Conservation (phyloP, 768 basidiomycete genomes). For the Tricholoma bakamatsutake region DNA sequence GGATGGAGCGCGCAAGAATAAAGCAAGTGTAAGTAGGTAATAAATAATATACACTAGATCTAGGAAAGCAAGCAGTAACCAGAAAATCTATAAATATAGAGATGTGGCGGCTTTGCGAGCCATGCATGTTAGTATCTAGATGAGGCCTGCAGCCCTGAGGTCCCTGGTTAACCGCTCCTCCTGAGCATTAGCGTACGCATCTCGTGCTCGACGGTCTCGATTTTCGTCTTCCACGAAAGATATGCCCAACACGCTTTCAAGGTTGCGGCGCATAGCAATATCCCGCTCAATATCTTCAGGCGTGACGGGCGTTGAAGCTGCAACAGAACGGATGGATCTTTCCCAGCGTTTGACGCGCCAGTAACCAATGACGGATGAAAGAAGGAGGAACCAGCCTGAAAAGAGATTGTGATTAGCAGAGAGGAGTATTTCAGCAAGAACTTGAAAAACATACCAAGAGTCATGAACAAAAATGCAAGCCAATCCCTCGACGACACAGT, state of each 20-base stretch:
- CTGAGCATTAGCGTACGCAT: constrained; percentile 16
- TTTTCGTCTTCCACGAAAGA: constrained; percentile 27
- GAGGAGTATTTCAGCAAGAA: neutral
- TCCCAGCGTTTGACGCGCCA: constrained; percentile 88
- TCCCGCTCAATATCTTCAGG: constrained; percentile 49
- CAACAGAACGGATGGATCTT: constrained; percentile 47
- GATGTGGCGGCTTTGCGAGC: neutral
- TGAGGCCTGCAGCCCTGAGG: constrained; percentile 45
- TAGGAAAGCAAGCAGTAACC: neutral
- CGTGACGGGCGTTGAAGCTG: constrained; percentile 27
- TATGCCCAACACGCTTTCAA: constrained; percentile 49
- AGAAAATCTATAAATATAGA: neutral
- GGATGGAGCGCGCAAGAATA: neutral
- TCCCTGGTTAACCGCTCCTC: constrained; percentile 46
- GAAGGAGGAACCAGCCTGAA: constrained; percentile 84
- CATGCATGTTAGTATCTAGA: neutral
- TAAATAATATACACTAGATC: neutral
- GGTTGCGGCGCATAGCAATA: constrained; percentile 40
- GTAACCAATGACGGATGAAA: constrained; percentile 77
- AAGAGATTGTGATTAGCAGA: constrained; percentile 1
- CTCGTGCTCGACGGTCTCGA: constrained; percentile 15
- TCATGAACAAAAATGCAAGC: constrained; percentile 91
- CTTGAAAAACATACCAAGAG: constrained; percentile 46
- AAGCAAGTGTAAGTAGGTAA: neutral
- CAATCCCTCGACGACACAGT: constrained; percentile 67